Evolutionary conservation across 306 rosid genomes (phyloP).

Genomic region (Trifolium dubium): DNA sequence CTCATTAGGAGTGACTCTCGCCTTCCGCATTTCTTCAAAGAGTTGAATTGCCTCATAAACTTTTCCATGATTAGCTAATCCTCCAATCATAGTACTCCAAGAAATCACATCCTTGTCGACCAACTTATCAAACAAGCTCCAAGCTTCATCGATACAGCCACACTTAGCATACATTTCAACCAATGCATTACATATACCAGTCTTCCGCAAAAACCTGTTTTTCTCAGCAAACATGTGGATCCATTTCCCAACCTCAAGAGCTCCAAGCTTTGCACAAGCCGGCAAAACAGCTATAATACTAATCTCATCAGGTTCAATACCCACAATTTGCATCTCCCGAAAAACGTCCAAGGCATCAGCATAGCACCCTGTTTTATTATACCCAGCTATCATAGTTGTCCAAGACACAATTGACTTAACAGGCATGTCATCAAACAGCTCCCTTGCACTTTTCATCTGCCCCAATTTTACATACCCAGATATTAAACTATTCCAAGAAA

Average conservation of each 20-base stretch:
- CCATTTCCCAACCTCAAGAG: constrained; percentile 86
- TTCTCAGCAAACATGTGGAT: constrained; percentile 68
- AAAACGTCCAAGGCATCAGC: constrained; percentile 69
- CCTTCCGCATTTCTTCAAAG: constrained; percentile 65
- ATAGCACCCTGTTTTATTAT: constrained; percentile 56
- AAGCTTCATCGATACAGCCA: constrained; percentile 69
- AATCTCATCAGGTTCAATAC: constrained; percentile 74
- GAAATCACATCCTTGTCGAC: constrained; percentile 69
- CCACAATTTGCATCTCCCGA: constrained; percentile 68
- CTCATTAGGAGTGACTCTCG: constrained; percentile 59
- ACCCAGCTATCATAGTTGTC: constrained; percentile 81
- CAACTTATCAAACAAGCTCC: constrained; percentile 60
- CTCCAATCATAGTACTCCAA: constrained; percentile 85
- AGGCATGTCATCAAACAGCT: constrained; percentile 72
- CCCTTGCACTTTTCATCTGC: constrained; percentile 62
- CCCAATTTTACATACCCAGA: constrained; percentile 68
- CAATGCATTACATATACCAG: constrained; percentile 66
- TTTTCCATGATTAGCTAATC: constrained; percentile 72
- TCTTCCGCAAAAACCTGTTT: constrained; percentile 46
- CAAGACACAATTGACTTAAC: constrained; percentile 75
- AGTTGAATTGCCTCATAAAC: constrained; percentile 63
- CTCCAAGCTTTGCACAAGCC: constrained; percentile 79
- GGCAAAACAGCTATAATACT: constrained; percentile 74
- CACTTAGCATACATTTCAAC: constrained; percentile 85
- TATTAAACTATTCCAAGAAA: constrained; percentile 77